Conservation (phyloP, 345 rosid species). For the Eucalyptus coolabah region DNA sequence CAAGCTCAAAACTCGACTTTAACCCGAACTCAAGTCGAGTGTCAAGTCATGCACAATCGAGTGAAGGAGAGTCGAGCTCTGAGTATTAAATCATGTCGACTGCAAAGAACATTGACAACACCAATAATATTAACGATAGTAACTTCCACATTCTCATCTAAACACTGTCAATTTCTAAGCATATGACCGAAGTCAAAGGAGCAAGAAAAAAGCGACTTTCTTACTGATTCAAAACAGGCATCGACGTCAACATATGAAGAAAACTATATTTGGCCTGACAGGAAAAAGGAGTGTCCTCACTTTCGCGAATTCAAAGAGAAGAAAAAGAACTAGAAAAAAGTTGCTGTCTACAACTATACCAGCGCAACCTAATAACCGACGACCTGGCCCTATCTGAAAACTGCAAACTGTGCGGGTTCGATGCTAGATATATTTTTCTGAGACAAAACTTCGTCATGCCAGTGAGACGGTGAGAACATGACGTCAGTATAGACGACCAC, state of each 20-base stretch:
- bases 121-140: background rate
- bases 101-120: background rate
- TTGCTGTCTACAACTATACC: background rate
- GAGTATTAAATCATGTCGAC: background rate
- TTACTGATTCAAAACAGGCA: background rate
- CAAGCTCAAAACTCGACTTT: background rate
- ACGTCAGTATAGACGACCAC: slow-evolving; percentile 42
- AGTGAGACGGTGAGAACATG: background rate
- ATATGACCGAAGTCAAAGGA: background rate
- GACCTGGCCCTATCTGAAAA: background rate
- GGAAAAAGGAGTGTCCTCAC: background rate
- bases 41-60: background rate
- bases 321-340: background rate
- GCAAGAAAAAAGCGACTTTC: background rate
- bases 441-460: background rate
- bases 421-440: background rate
- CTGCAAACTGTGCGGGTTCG: background rate
- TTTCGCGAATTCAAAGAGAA: background rate
- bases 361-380: background rate
- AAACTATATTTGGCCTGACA: background rate
- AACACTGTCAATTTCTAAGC: background rate
- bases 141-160: background rate
- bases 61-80: background rate
- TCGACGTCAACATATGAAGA: background rate
- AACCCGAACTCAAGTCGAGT: background rate